Evolutionary conservation across 495 filamentous ascomycete genomes (phyloP), one percentile per base, ranked within the genome.

Genomic region (Penicillium flavigenum): DNA sequence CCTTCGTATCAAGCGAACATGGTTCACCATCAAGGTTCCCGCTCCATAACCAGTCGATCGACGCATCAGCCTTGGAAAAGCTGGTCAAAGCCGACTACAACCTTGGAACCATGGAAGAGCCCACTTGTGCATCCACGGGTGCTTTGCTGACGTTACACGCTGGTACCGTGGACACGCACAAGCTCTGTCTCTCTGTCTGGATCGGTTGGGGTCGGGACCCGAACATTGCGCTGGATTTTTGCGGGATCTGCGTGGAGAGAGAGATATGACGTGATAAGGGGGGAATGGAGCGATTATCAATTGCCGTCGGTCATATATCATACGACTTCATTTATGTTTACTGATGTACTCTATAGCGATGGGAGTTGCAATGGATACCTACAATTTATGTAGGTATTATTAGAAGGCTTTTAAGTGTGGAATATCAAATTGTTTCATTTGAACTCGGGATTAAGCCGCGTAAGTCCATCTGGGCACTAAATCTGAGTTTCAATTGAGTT

Each of bases 221-320:
- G 32, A 16, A 27, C 22, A 42, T 32, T 43, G 48, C 17, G 9
- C 29, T 31, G 32, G 43, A 44, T 46, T 46, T 42, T 44, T 31
- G 39, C 36, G 24, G 46, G 60, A 62, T 58, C 51, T 20, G 34
- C 47, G 34, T 24, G 51, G 39, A 52, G 52, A 51, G 52, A 47
- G 11, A 4, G 45, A 55, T 26, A 10, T 38, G 31, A 53, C 20
- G 19, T 24, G 60, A 56, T 62, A 55, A 62, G 50, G 47, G 50
- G 50, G 38, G 22, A n/a, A n/a, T n/a, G n/a, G n/a, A 42, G 31
- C 9, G 10, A 59, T 65, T 63, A 56, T 56, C 54, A 63, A 63
- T 60, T 55, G n/a, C 24, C 46, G 19, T 39, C 47, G 24, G 50
- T 63, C 54, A 63, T 31, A 19, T 29, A 36, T 19, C 0, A 19